Evolutionary conservation across 768 basidiomycete genomes (phyloP), one percentile per base, ranked within the genome.

Genomic region (Suillus paluster): DNA sequence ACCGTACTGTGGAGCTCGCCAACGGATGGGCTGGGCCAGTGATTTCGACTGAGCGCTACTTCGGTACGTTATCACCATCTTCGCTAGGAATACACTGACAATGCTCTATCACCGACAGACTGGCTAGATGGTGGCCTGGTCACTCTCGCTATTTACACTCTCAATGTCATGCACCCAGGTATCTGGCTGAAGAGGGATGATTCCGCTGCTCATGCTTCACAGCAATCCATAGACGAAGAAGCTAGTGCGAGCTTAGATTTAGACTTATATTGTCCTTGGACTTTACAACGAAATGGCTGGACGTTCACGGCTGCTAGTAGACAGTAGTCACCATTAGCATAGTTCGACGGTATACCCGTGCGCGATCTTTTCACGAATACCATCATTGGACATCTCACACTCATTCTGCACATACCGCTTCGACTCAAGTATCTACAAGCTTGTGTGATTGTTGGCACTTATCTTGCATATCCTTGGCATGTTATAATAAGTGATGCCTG

Each of bases 51-150:
- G 73, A 88, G 64, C 64, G 77, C 4, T 82, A 80, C 63, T 84
- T 85, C 70, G 78, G 82, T 83, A 48, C 42, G 81, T 73, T 12
- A 1, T 33, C 25, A 54, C 48, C 27, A 11, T 33, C 36, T 45
- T 12, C 30, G 4, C 3, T n/a, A 27, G 1, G 25, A 27, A 39
- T 12, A 42, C 30, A 15, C 63, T 50, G 7, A n/a, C 15, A 19
- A 42, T 50, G 10, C 2, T 60, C 38, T 23, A 56, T 23, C 38
- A 15, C 19, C 34, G 41, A 23, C 65, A 85, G 84, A 84, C 66
- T 72, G 81, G 9, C 73, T 86, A 33, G 85, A 86, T 67, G 84
- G 81, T 23, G 76, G 73, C 8, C 80, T 83, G 77, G 75, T 85
- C 44, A 66, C 74, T 5, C 68, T 84, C 7, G 82, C 83, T 0